Evolutionary conservation across 495 filamentous ascomycete species (phyloP).

Genomic region (Amphirosellinia nigrospora): DNA sequence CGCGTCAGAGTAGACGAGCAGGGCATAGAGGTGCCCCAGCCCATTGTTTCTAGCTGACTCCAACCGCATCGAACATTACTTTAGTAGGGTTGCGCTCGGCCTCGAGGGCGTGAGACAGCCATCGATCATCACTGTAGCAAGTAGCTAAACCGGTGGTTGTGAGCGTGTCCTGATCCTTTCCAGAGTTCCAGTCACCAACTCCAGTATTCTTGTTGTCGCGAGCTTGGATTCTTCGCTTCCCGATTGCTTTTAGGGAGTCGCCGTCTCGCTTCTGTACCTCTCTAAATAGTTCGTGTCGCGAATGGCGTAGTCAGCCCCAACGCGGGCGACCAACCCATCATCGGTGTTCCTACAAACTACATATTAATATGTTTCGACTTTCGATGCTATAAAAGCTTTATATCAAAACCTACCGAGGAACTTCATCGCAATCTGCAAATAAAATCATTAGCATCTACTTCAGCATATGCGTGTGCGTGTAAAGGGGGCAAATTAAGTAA

Average conservation of each 20-base stretch:
- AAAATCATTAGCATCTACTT: no score
- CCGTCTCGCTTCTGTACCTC: neutral
- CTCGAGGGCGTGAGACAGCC: neutral
- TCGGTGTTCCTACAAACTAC: neutral
- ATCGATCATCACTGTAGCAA: conserved; percentile 1
- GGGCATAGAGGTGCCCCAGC: neutral
- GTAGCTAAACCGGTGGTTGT: neutral
- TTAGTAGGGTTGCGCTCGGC: neutral
- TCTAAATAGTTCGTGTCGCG: neutral
- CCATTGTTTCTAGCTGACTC: neutral
- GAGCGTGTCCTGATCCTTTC: neutral
- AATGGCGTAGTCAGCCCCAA: neutral
- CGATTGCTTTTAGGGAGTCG: neutral
- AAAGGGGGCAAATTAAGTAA: no score
- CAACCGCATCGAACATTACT: neutral
- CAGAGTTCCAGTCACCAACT: neutral
- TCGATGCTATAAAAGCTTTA: neutral
- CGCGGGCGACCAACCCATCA: no score
- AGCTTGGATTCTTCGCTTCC: neutral
- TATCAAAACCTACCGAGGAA: neutral
- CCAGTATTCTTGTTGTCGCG: neutral
- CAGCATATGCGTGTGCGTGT: no score
- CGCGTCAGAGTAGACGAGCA: neutral
- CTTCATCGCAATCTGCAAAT: no score
- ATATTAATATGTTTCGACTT: neutral